Base-by-base conservation (phyloP, 441 rosid genomes). In the Euphorbia celastroides region DNA sequence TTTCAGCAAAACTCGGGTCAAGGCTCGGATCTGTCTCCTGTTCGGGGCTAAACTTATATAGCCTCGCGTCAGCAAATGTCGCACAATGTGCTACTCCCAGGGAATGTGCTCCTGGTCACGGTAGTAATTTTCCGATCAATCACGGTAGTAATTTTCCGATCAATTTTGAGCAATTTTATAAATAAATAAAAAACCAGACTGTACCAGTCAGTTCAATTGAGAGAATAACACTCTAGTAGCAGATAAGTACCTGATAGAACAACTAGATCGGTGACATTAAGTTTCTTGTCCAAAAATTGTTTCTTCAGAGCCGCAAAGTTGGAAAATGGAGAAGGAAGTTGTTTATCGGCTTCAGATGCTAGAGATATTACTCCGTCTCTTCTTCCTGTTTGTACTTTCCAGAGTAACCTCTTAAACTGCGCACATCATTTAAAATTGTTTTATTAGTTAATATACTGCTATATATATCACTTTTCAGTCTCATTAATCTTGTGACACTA, bases 331-430 rank as follows among this genome's bases (percentile, higher is more conserved):
- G 82, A 65, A 0, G 96, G 93, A n/a, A 89, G 62, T 51, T 84
- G 78, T 67, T 61, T 58, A 1, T 27, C 28, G 0, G 74, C 85
- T 44, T 87, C 88, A 10, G 75, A 68, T 25, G 77, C 79, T 30
- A 69, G 64, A 12, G 96, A 87, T 41, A 82, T 34, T 19, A 12
- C 69, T 23, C 93, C 89, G 27, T 89, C 93, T 70, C 78, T 78
- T 64, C 96, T 77, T 22, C 93, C 93, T 0, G 84, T 82, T 5
- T 62, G 68, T 7, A 89, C 91, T 1, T 68, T 60, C 93, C 91
- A 89, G 60, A 78, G 30, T 2, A 81, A 57, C 66, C 57, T 66
- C 10, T 59, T 50, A 60, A 60, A 78, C 92, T 86, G 78, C 25
- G 3, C 4, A 4, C 38, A 34, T 34, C 38, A 34, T 34, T 34